Conservation (phyloP, 2,329 filamentous ascomycete genomes). For the Aspergillus sp. region DNA sequence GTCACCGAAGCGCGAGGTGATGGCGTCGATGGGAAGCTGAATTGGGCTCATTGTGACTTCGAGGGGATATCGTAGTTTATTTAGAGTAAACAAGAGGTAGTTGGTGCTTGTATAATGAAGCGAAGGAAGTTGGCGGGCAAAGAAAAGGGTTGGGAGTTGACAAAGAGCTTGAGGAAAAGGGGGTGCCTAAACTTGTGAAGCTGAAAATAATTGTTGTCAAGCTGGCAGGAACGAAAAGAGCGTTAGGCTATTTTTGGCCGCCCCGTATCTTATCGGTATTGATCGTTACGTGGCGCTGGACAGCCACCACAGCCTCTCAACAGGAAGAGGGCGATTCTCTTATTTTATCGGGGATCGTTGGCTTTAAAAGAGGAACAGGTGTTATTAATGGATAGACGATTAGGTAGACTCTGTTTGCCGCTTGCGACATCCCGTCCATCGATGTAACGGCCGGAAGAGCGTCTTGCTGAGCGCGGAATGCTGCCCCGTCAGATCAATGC, state of each 20-base stretch:
- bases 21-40: constrained; percentile 85
- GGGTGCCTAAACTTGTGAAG: constrained; percentile 6
- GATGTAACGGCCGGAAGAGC: constrained; percentile 3
- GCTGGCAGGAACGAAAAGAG: constrained; percentile 18
- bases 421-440: neutral
- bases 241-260: constrained; percentile 5
- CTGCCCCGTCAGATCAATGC: neutral
- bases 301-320: neutral
- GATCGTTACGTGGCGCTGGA: neutral
- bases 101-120: neutral
- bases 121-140: neutral
- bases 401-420: neutral
- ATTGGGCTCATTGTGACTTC: constrained; percentile 71
- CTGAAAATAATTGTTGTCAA: constrained; percentile 12
- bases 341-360: neutral
- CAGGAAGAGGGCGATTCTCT: neutral
- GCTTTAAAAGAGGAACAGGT: neutral
- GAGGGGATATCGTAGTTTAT: neutral
- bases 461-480: constrained; percentile 5
- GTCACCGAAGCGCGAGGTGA: constrained; percentile 90
- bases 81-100: neutral
- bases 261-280: constrained; percentile 3
- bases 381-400: neutral
- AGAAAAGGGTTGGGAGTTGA: neutral
- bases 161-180: constrained; percentile 1